Base-by-base conservation (phyloP, 169 alveolate genomes). In the Perkinsus marinus region DNA sequence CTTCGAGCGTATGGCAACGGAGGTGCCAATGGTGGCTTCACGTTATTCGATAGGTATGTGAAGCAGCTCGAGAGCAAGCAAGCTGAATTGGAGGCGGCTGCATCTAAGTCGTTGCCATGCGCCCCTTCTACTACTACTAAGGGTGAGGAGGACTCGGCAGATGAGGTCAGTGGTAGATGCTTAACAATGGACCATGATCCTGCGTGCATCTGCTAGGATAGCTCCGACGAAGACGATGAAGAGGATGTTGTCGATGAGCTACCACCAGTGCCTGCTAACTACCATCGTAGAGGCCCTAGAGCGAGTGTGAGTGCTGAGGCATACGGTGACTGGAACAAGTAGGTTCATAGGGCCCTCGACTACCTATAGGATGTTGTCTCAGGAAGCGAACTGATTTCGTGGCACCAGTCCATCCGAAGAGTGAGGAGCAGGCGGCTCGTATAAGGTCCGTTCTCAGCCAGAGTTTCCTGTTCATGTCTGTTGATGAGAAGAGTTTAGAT, bases 251-350 rank as follows among this genome's bases (percentile, higher is more conserved):
- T 79, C 37, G 93, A 91, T 41, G 91, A 92, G 93, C 89, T 69
- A 39, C 90, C 43, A 2, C 46, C 37, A 38, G 69, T 39, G 36
- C 92, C 89, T 41, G 91, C 79, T 19, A 30, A 39, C 39, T 43
- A 36, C 39, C 79, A 39, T 41, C 68, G 39, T 2, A 39, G 69
- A 0, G 36, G 57, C 22, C 79, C 43, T 6, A 39, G 92, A 43
- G 39, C n/a, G 38, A 43, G 94, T 69, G 98, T 97, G 89, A 93
- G 97, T 41, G 98, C 99, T 6, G 99, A 98, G 94, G 99, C 98
- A 10, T 97, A 96, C 93, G 99, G 99, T 30, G 94, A 94, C 39
- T 96, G 98, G 97, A 97, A 98, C 91, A 96, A 97, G 92, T 57
- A 57, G 30, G 79, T n/a, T n/a, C 46, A 41, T 41, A 57, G 79